Conservation (phyloP, 2,329 filamentous ascomycete genomes). For the Stylonectria norvegica region DNA sequence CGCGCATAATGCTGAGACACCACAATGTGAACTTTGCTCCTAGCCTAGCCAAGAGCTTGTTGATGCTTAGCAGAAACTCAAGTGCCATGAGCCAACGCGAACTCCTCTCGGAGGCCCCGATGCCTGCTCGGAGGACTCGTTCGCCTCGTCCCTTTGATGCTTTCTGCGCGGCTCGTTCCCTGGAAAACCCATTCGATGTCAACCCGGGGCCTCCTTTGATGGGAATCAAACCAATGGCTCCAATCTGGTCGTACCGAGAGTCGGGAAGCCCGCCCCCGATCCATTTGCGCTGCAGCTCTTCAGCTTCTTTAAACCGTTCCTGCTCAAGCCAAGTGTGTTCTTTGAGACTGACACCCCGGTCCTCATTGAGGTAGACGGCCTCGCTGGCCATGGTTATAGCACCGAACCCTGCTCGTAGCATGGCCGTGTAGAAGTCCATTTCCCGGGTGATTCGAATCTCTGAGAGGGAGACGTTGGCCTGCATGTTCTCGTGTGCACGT, state of each 20-base stretch:
- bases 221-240: conserved; percentile 54
- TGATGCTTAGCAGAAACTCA: conserved; percentile 75
- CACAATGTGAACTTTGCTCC: conserved; percentile 42
- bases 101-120: conserved; percentile 75
- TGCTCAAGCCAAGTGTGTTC: conserved; percentile 89
- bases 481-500: conserved; percentile 81
- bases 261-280: conserved; percentile 45
- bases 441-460: conserved; percentile 76
- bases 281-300: conserved; percentile 54
- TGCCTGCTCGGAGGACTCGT: conserved; percentile 56
- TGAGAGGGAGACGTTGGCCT: conserved; percentile 82
- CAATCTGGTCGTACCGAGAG: conserved; percentile 50
- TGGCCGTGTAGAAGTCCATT: conserved; percentile 93
- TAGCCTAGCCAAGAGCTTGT: conserved; percentile 37
- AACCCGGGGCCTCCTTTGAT: conserved; percentile 45
- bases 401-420: conserved; percentile 82
- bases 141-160: conserved; percentile 46
- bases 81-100: conserved; percentile 73
- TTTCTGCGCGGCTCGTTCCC: conserved; percentile 65
- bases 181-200: conserved; percentile 59
- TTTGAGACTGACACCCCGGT: conserved; percentile 68
- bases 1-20: conserved; percentile 51
- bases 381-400: conserved; percentile 91
- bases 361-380: conserved; percentile 93
- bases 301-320: conserved; percentile 74